Evolutionary conservation across 1,284 basidiomycete species (phyloP), one percentile per base, ranked within the genome.

Genomic region (Pyrrhoderma lamaoense): DNA sequence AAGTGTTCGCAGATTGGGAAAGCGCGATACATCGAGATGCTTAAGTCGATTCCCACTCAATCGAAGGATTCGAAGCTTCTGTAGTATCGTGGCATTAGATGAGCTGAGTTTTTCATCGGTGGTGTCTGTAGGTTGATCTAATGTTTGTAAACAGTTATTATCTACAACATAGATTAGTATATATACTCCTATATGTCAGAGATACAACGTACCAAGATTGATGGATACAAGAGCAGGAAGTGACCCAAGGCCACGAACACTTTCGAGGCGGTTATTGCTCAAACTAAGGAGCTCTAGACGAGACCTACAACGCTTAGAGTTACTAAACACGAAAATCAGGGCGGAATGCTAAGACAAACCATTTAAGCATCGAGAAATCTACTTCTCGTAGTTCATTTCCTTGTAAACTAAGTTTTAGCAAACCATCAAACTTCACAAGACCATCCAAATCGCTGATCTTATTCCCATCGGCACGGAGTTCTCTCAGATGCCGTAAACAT

Each of bases 391-490:
- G 75, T 52, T 69, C 62, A 68, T 98, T 99, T 31, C 80, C 80
- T 61, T 86, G 80, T 46, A 93, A 68, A 61, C 88, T 92, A 53
- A 99, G 71, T 67, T 89, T 90, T 57, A 85, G 76, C 18, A 99
- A 79, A 18, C 82, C 78, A 59, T 89, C 85, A 69, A 95, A 77
- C 48, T 73, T 73, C 61, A 87, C 76, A 49, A 99, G 73, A 0
- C 93, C 93, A 34, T 85, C 81, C n/a, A 93, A 63, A 62, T 76
- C 82, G 14, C 66, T 70, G 60, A 99, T 86, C 60, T 72, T 74
- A 68, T 97, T 98, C 53, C 80, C 74, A 65, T 98, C 92, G 16
- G 89, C 89, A 51, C 83, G 85, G 46, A 99, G 78, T 64, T 98
- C 93, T 43, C 90, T 81, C 49, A 99, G 73, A 64, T 93, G 90